Evolutionary conservation across 768 basidiomycete species (phyloP).

Genomic region (Scleroderma citrinum): DNA sequence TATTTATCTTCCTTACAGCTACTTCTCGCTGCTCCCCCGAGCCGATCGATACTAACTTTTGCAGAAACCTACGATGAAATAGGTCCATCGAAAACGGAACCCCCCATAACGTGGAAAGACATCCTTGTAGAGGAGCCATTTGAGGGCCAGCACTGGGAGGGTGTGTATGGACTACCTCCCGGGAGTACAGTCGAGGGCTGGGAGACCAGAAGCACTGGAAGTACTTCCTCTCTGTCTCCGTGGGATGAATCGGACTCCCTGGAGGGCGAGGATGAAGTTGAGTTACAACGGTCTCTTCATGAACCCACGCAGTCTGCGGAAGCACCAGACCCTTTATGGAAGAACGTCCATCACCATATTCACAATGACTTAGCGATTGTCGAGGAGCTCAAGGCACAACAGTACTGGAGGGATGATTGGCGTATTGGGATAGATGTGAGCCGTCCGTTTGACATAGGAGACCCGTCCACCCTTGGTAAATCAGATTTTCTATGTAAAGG

Average conservation of each 20-base stretch:
- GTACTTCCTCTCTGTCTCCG: constrained; percentile 64
- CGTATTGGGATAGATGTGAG: constrained; percentile 37
- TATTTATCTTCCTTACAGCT: constrained; percentile 35
- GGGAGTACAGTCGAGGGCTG: constrained; percentile 40
- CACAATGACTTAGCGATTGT: constrained; percentile 41
- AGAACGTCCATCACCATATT: constrained; percentile 2
- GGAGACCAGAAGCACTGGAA: constrained; percentile 46
- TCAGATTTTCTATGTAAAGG: not conserved
- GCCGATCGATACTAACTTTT: constrained; percentile 40
- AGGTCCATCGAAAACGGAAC: constrained; percentile 19
- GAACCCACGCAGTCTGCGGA: constrained; percentile 6
- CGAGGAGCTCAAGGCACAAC: constrained; percentile 55
- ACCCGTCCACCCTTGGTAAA: constrained; percentile 69
- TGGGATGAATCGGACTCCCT: constrained; percentile 46
- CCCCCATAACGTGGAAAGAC: constrained; percentile 64
- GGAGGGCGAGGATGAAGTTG: constrained; percentile 3
- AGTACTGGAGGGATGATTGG: constrained; percentile 77
- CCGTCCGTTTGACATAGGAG: constrained; percentile 53
- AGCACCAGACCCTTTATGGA: not conserved
- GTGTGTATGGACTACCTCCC: constrained; percentile 52
- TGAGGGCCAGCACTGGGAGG: constrained; percentile 83
- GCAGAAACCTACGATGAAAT: constrained; percentile 50
- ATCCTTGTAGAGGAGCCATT: constrained; percentile 80
- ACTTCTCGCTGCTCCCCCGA: constrained; percentile 49
- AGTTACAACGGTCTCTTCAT: constrained; percentile 7